Evolutionary conservation across 805 yeast species (phyloP), one percentile per base, ranked within the genome.

Genomic region (Yarrowia divulgata): DNA sequence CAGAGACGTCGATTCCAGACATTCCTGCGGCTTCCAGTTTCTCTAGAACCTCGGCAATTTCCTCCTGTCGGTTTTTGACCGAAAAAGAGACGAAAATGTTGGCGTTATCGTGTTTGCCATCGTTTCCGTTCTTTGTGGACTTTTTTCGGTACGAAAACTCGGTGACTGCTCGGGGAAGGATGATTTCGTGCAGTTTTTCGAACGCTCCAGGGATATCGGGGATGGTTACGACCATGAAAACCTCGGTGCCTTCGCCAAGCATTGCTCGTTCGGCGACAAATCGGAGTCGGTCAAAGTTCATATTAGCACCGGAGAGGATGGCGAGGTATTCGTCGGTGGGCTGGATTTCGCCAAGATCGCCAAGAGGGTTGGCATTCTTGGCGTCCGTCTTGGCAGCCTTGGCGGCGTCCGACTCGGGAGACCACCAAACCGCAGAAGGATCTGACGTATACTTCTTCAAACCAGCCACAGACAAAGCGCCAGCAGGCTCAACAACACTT

Each of bases 231-330:
- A 90, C 86, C 83, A 95, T 83, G 75, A 96, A 94, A 8, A 92
- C 97, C 81, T 95, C 99, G 74, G 89, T 91, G 69, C 98, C 99
- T 78, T 94, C 98, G 80, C 99, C 99, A n/a, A 95, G 84, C 66
- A 91, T 96, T 14, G 99, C 98, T 79, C 99, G 89, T 79, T 95
- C 99, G 70, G 97, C 87, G 23, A 95, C 98, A 79, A 95, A 95
- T 77, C 99, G 85, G 75, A 95, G 83, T 75, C 99, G 85, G 79
- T 94, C 99, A 77, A 95, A 95, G 81, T 96, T 94, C 97, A 95
- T 93, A 80, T 95, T 95, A 43, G 99, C 99, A 70, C 99, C 99
- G 23, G 97, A 90, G 69, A 95, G 82, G 29, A 95, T 84, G 8
- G 98, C 94, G 48, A 91, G 89, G 75, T 91, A 93, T 37, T 63